phyloP scores from a whole-genome alignment of 768 basidiomycete genomes.

The Pleurotus platypus region DNA sequence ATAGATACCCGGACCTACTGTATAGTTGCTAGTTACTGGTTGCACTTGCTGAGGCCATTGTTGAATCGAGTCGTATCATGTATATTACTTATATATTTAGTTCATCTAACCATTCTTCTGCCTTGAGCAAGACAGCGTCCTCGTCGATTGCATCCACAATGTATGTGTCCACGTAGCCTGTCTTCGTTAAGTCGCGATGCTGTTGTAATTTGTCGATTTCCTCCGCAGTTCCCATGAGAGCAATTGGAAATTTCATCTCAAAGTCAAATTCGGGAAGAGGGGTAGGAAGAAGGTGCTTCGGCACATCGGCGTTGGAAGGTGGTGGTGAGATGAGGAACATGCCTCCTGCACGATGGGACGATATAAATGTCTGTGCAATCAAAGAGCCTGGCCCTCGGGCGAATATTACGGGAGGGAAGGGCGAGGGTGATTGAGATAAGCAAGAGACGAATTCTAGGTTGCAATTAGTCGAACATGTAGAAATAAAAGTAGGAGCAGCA shows the following conservation, averaged over 20 bases:
- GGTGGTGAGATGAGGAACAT: slow-evolving; percentile 62
- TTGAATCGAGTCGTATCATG: not conserved
- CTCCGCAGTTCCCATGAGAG: slow-evolving; percentile 36
- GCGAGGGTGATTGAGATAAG: slow-evolving; percentile 34
- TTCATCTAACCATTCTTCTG: slow-evolving; percentile 55
- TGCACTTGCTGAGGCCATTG: too few relatives aligned
- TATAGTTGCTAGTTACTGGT: not conserved
- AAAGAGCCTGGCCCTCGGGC: slow-evolving; percentile 46
- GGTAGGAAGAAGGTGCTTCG: slow-evolving; percentile 26
- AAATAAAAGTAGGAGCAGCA: slow-evolving; percentile 6
- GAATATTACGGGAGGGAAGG: slow-evolving; percentile 58
- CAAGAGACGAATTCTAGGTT: not conserved
- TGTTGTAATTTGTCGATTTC: slow-evolving; percentile 30
- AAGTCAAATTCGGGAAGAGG: slow-evolving; percentile 51
- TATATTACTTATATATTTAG: slow-evolving; percentile 33
- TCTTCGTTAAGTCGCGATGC: slow-evolving; percentile 37
- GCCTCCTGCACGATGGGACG: slow-evolving; percentile 59
- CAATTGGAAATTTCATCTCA: slow-evolving; percentile 61
- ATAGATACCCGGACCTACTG: not conserved
- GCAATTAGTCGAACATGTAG: not conserved
- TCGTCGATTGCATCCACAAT: slow-evolving; percentile 30
- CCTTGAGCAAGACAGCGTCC: slow-evolving; percentile 32
- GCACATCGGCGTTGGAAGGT: slow-evolving; percentile 31
- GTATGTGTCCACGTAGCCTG: slow-evolving; percentile 35
- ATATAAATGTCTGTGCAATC: slow-evolving; percentile 66